Evolutionary conservation across 352 stramenopile genomes (phyloP).

Genomic region (Phytopythium vexans): DNA sequence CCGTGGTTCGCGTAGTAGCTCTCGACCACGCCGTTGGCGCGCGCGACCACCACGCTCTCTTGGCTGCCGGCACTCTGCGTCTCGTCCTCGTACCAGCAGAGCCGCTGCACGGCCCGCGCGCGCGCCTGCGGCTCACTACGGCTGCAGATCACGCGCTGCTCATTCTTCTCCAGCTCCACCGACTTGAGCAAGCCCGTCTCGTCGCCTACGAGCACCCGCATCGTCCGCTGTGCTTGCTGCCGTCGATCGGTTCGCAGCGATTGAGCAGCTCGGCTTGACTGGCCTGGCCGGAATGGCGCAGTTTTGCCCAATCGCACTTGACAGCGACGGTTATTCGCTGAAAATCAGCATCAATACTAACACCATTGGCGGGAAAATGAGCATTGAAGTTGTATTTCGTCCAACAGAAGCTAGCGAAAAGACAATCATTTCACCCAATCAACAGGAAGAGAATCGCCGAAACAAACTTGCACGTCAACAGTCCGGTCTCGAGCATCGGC

Average conservation of each 20-base stretch:
- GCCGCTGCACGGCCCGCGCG: conserved; percentile 39
- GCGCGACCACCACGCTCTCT: conserved; percentile 56
- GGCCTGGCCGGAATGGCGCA: conserved; percentile 1
- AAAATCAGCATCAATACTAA: neutral
- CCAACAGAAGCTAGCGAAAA: neutral
- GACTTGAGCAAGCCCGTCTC: conserved; percentile 84
- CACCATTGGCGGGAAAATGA: conserved; percentile 4
- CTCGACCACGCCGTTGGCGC: conserved; percentile 62
- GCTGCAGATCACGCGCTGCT: conserved; percentile 58
- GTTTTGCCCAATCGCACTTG: conserved; percentile 10
- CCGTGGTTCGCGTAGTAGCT: conserved; percentile 47
- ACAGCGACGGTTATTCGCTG: conserved; percentile 3
- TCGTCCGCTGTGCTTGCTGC: conserved; percentile 13
- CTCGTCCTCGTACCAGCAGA: conserved; percentile 64
- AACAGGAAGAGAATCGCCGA: neutral
- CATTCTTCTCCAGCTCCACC: conserved; percentile 67
- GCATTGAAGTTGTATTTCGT: conserved; percentile 16
- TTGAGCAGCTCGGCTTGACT: conserved; percentile 12
- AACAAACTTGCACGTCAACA: conserved; percentile 13
- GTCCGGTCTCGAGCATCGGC: too few relatives aligned
- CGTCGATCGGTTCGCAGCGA: conserved; percentile 1
- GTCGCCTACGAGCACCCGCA: conserved; percentile 78
- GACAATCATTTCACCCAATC: conserved; percentile 5
- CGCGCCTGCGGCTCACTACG: conserved; percentile 42
- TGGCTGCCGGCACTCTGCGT: conserved; percentile 22